phyloP scores from a whole-genome alignment of 2,329 filamentous ascomycete species.

The Zymoseptoria pseudotritici region DNA sequence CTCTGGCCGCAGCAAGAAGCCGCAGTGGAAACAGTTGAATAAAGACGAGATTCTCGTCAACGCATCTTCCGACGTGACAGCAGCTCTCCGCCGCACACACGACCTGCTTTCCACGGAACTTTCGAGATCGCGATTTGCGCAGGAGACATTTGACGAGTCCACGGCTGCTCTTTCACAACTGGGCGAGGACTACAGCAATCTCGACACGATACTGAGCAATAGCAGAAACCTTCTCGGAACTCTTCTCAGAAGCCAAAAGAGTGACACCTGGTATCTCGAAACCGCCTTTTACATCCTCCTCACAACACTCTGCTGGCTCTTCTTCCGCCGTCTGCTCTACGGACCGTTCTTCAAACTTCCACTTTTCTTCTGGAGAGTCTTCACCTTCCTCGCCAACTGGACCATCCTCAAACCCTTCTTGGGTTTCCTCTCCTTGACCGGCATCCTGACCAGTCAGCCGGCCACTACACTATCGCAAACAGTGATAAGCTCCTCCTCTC shows the following conservation, averaged over 20 bases:
- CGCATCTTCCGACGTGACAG: constrained; percentile 76
- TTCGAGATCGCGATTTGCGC: constrained; percentile 77
- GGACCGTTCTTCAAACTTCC: constrained; percentile 83
- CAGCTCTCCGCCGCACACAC: constrained; percentile 76
- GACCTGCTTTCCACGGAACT: constrained; percentile 80
- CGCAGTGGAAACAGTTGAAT: constrained; percentile 46
- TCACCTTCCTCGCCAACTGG: constrained; percentile 23
- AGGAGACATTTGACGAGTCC: constrained; percentile 78
- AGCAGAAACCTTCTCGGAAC: constrained; percentile 70
- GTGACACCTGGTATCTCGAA: constrained; percentile 95
- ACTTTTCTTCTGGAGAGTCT: constrained; percentile 19
- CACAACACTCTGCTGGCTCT: constrained; percentile 71
- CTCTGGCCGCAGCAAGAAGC: constrained; percentile 26
- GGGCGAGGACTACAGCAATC: constrained; percentile 69
- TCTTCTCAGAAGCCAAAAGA: constrained; percentile 81
- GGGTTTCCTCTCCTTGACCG: constrained; percentile 49
- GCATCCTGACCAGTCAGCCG: constrained; percentile 30
- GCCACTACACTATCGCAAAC: constrained; percentile 1
- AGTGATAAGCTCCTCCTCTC: constrained; percentile 11
- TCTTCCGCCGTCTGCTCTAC: constrained; percentile 79
- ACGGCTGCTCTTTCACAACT: constrained; percentile 75
- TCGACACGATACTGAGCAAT: constrained; percentile 68
- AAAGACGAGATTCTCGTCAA: constrained; percentile 67
- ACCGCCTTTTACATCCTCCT: constrained; percentile 78
- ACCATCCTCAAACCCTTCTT: constrained; percentile 29